phyloP scores from a whole-genome alignment of 306 rosid genomes.

The Cucumis hystrix region DNA sequence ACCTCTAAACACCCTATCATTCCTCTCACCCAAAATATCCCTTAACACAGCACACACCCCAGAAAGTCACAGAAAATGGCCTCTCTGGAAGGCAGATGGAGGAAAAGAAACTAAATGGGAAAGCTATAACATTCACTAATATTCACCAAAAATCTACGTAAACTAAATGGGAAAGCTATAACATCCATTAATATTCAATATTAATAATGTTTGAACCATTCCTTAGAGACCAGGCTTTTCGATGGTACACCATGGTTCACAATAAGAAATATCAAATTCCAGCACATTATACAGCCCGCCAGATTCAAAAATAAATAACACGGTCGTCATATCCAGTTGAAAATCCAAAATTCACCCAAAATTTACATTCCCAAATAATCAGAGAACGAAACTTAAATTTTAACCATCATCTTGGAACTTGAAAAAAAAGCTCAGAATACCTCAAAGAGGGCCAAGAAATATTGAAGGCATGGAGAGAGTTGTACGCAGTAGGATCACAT shows the following conservation, averaged over 20 bases:
- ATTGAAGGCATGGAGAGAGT: constrained; percentile 80
- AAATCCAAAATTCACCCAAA: background rate
- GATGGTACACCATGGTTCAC: background rate
- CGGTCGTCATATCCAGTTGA: background rate
- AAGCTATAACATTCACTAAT: too few relatives aligned
- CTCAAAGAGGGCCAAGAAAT: constrained; percentile 93
- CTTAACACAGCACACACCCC: too few relatives aligned
- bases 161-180: background rate
- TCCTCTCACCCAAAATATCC: too few relatives aligned
- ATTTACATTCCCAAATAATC: background rate
- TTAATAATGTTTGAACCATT: background rate
- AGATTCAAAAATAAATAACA: background rate
- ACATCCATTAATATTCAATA: background rate
- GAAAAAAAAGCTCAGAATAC: constrained; percentile 14
- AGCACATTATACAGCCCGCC: background rate
- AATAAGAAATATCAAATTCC: background rate
- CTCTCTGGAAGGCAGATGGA: too few relatives aligned
- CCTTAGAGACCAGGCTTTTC: background rate
- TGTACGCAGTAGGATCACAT: constrained; percentile 86
- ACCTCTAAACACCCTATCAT: too few relatives aligned
- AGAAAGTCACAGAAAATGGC: too few relatives aligned
- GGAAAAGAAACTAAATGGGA: too few relatives aligned
- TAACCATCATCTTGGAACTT: background rate
- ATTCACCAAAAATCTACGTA: background rate
- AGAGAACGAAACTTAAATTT: background rate